Base-by-base conservation (phyloP, 495 filamentous ascomycete genomes). In the Tuber indicum region DNA sequence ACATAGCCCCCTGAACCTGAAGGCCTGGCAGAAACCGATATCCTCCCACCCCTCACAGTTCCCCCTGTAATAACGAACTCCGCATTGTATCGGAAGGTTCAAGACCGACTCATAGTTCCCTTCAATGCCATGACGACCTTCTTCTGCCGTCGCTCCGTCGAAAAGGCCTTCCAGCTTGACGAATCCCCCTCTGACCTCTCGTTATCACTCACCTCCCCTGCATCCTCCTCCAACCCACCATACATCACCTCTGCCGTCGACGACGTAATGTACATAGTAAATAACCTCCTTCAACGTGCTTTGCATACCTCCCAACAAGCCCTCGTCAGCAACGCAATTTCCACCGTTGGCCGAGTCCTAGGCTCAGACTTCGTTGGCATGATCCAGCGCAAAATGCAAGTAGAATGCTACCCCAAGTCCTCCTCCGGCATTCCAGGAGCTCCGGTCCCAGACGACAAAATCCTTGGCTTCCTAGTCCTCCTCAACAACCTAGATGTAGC, bases 231-330 rank as follows among this genome's bases (percentile, higher is more conserved):
- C 2, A 93, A 94, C 81, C 89, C 93, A 16, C 96, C 96, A 16
- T 96, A 92, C 80, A 97, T 99, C 81, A 95, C 94, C 73, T 96
- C 94, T 0, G 93, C 96, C 1, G 94, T 99, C 14, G 96, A 98
- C 86, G 96, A 97, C 85, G 94, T 98, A 75, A 98, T 98, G 96
- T 99, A 98, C 86, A 97, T 98, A 78, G 93, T 97, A 82, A 95
- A 96, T 83, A 92, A 94, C 72, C 91, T 97, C 62, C 87, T 98
- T 58, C 91, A 93, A 72, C 91, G 94, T 76, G 91, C 94, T 8
- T 87, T 98, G 66, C 90, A 92, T 1, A 98, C 96, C 8, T 93
- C 92, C 0, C 94, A 97, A 82, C 85, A 89, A 74, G 86, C 87
- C 9, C 90, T 97, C 32, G 87, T 95, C 39, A 89, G 89, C 73